These are phyloP conservation scores for Exophiala bonariae DNA, from an alignment of 2,329 filamentous ascomycete species.

Conservation along the genomic window DNA sequence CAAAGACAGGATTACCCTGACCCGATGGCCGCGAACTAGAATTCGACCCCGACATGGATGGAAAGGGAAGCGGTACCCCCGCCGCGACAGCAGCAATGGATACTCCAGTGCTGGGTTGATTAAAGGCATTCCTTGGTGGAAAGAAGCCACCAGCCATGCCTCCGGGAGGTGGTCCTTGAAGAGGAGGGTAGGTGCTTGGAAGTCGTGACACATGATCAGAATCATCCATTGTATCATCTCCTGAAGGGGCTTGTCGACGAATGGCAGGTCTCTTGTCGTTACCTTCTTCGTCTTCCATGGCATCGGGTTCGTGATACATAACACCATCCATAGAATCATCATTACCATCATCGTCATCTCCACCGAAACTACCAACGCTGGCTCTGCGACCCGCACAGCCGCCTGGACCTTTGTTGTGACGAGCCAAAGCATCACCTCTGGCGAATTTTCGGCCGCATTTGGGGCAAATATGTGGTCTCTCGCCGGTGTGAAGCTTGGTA, in stretches of 20 bases:
- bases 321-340: constrained; percentile 65
- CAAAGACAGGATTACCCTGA: constrained; percentile 62
- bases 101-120: constrained; percentile 49
- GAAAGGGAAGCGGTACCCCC: constrained; percentile 39
- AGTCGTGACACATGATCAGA: constrained; percentile 54
- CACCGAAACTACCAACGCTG: constrained; percentile 79
- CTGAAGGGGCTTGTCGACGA: constrained; percentile 66
- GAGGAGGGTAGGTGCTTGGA: constrained; percentile 73
- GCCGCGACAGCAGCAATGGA: constrained; percentile 46
- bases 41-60: constrained; percentile 34
- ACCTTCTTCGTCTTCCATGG: constrained; percentile 49
- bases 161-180: constrained; percentile 54
- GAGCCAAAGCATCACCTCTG: constrained; percentile 87
- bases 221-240: constrained; percentile 47
- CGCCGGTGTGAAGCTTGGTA: constrained; percentile 93
- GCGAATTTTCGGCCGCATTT: constrained; percentile 96
- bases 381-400: constrained; percentile 89
- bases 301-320: constrained; percentile 56
- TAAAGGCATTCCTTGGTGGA: constrained; percentile 61
- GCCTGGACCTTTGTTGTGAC: constrained; percentile 93
- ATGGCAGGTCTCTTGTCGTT: constrained; percentile 61
- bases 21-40: constrained; percentile 41
- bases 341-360: constrained; percentile 64
- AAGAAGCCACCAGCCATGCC: constrained; percentile 58
- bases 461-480: constrained; percentile 90